These are phyloP conservation scores for Houttuynia cordata DNA, from an alignment of 164 flowering plant species.

Conservation along the genomic window DNA sequence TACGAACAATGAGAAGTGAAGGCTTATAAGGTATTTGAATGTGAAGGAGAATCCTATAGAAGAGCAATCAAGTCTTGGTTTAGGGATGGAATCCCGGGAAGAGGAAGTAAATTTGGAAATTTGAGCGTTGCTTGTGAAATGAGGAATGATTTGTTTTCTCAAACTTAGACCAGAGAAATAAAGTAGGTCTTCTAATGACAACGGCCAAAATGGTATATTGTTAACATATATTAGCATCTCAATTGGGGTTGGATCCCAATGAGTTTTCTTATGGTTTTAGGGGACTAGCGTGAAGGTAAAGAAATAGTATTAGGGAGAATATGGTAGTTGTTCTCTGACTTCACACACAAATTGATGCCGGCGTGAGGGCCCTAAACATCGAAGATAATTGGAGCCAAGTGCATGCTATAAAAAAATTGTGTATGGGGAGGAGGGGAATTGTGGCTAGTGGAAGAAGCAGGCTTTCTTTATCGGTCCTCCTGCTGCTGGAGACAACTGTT, in stretches of 20 bases:
- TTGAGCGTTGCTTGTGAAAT: neutral
- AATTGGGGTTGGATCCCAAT: neutral
- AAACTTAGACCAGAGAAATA: neutral
- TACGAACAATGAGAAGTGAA: neutral
- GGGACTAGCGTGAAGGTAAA: neutral
- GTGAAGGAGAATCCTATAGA: neutral
- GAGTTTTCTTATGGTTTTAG: neutral
- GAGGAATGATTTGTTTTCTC: neutral
- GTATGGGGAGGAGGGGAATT: too few relatives aligned
- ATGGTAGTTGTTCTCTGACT: too few relatives aligned
- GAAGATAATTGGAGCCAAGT: too few relatives aligned
- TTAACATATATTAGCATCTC: neutral
- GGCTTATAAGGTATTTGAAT: too few relatives aligned
- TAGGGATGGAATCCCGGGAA: conserved; percentile 2
- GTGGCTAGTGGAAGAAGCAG: too few relatives aligned
- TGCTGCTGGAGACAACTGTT: too few relatives aligned
- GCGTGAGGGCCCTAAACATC: too few relatives aligned
- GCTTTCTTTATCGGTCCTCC: too few relatives aligned
- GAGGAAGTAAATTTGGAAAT: neutral
- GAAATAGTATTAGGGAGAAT: too few relatives aligned
- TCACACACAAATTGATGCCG: too few relatives aligned
- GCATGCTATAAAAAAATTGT: too few relatives aligned
- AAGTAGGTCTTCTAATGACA: neutral
- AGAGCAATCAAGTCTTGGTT: conserved; percentile 1
- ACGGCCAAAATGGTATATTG: neutral